Evolutionary conservation across 2,329 filamentous ascomycete genomes (phyloP).

Genomic region (Alternaria arbusti): DNA sequence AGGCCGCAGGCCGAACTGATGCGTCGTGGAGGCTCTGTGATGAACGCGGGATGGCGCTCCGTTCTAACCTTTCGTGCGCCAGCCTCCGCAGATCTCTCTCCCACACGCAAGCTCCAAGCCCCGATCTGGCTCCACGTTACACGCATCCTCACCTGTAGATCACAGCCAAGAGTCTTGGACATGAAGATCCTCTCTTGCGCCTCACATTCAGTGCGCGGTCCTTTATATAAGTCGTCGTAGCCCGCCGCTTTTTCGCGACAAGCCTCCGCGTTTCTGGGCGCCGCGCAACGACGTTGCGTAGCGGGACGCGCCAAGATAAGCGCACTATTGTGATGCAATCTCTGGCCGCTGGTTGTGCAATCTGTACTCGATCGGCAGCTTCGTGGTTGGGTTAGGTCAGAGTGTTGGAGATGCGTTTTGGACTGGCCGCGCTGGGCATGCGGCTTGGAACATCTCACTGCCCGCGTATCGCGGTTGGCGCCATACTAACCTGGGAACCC

Average conservation of each 20-base stretch:
- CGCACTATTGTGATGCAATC: conserved; percentile 5
- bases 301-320: conserved; percentile 9
- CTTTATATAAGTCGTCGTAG: background rate
- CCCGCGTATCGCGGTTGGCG: conserved; percentile 15
- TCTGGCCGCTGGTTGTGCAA: conserved; percentile 3
- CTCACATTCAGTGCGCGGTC: conserved; percentile 7
- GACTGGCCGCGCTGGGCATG: conserved; percentile 11
- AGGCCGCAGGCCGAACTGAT: background rate
- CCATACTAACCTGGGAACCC: background rate
- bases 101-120: conserved; percentile 1
- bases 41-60: conserved; percentile 8
- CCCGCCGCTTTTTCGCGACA: conserved; percentile 10
- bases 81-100: conserved; percentile 4
- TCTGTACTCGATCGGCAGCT: conserved; percentile 8
- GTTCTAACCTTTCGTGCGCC: conserved; percentile 6
- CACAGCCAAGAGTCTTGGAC: conserved; percentile 11
- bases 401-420: conserved; percentile 12
- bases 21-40: conserved; percentile 7
- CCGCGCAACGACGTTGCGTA: conserved; percentile 12
- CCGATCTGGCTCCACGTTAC: conserved; percentile 2
- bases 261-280: conserved; percentile 21
- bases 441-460: conserved; percentile 9
- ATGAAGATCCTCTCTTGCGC: conserved; percentile 11
- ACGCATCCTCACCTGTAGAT: conserved; percentile 6
- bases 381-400: background rate